Conservation (phyloP, 1,284 basidiomycete species). For the Ceratorhiza oryzae-sativae region DNA sequence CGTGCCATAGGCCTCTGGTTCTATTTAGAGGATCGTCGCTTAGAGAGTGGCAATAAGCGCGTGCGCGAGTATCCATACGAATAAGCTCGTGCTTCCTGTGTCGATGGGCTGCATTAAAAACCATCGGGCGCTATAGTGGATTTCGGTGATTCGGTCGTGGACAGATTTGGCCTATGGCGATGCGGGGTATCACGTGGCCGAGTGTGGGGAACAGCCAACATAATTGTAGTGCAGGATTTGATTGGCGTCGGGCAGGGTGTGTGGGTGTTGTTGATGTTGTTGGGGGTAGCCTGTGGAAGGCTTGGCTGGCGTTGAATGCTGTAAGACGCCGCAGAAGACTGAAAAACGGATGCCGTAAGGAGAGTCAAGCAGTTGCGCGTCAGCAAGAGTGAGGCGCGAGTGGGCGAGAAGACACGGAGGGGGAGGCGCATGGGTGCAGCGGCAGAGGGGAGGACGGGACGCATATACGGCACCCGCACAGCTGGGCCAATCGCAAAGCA, state of each 20-base stretch:
- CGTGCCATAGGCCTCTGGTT: neutral
- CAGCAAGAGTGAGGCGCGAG: neutral
- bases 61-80: neutral
- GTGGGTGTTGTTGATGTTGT: neutral
- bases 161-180: neutral
- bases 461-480: conserved; percentile 8
- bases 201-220: neutral
- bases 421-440: neutral
- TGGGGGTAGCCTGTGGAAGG: neutral
- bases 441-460: conserved; percentile 11
- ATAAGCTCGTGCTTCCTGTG: neutral
- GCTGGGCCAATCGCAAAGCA: conserved; percentile 31
- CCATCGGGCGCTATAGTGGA: neutral
- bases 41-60: neutral
- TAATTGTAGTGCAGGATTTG: neutral
- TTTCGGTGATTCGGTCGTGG: conserved; percentile 7
- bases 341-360: neutral
- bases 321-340: neutral
- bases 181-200: neutral
- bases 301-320: too few relatives aligned
- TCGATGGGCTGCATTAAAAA: neutral
- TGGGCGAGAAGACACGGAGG: neutral
- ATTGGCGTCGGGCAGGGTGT: neutral
- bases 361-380: neutral
- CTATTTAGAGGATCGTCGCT: neutral